Conservation (phyloP, 495 filamentous ascomycete genomes). For the Aspergillus baeticus region DNA sequence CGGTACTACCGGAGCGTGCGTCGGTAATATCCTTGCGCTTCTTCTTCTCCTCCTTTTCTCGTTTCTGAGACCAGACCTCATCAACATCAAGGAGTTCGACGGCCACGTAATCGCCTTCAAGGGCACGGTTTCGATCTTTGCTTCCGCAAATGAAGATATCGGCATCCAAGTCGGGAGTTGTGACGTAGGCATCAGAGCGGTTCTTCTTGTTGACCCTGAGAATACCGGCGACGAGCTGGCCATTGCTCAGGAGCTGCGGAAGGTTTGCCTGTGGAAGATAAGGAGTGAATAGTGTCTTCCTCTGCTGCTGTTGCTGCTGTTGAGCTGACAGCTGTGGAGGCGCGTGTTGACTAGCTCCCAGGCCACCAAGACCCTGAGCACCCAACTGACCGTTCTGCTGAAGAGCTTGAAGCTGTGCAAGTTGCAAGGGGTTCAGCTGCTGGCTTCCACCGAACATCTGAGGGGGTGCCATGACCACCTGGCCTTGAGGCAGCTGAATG, state of each 20-base stretch:
- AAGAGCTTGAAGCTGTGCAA: slow-evolving; percentile 88
- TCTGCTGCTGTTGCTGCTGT: slow-evolving; percentile 68
- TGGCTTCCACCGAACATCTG: slow-evolving; percentile 78
- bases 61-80: slow-evolving; percentile 97
- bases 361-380: slow-evolving; percentile 62
- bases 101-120: slow-evolving; percentile 94
- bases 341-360: slow-evolving; percentile 76
- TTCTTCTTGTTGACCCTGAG: slow-evolving; percentile 99
- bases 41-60: slow-evolving; percentile 99
- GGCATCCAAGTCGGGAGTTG: slow-evolving; percentile 89
- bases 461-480: slow-evolving; percentile 69
- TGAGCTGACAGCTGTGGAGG: slow-evolving; percentile 58
- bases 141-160: slow-evolving; percentile 99
- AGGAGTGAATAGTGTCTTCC: slow-evolving; percentile 97
- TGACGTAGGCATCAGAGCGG: slow-evolving; percentile 95
- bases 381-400: slow-evolving; percentile 80
- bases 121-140: slow-evolving; percentile 93
- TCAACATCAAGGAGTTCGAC: slow-evolving; percentile 97
- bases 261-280: slow-evolving; percentile 95
- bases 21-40: slow-evolving; percentile 99
- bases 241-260: slow-evolving; percentile 85
- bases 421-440: slow-evolving; percentile 83
- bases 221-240: slow-evolving; percentile 92
- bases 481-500: slow-evolving; percentile 78
- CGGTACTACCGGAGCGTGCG: slow-evolving; percentile 70